Evolutionary conservation across 129 eudicot genomes (phyloP).

Genomic region (Rutidosis leptorrhynchoides): DNA sequence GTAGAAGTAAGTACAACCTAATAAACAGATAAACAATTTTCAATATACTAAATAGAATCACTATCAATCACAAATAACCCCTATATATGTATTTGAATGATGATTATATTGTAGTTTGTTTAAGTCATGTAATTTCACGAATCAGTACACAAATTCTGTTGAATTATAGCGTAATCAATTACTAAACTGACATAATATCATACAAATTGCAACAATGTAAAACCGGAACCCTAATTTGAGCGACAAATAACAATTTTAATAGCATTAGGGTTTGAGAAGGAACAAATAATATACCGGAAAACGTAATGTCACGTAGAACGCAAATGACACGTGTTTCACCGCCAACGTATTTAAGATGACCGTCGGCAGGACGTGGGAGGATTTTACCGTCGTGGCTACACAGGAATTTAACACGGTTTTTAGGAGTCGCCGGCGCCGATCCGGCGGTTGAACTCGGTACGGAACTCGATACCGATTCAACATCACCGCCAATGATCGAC

Average conservation of each 20-base stretch:
- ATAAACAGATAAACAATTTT: too few species aligned
- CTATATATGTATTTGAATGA: too few species aligned
- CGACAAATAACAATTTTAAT: neutral
- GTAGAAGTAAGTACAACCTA: too few species aligned
- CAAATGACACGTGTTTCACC: slow-evolving; percentile 83
- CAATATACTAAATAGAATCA: too few species aligned
- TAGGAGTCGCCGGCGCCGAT: slow-evolving; percentile 45
- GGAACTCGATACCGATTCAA: slow-evolving; percentile 23
- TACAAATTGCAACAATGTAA: neutral
- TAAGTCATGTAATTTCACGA: too few species aligned
- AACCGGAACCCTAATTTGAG: slow-evolving; percentile 14
- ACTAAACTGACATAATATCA: neutral
- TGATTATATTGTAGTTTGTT: too few species aligned
- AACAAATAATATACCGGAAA: slow-evolving; percentile 37
- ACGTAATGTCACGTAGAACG: slow-evolving; percentile 45
- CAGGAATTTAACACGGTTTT: slow-evolving; percentile 49
- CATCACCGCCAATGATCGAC: slow-evolving; percentile 13
- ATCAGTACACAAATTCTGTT: slow-evolving; percentile 3
- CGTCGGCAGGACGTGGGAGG: slow-evolving; percentile 67
- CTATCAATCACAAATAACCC: too few species aligned
- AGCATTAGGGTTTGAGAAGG: slow-evolving; percentile 1
- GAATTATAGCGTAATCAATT: neutral
- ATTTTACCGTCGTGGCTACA: slow-evolving; percentile 87
- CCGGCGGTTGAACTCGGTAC: slow-evolving; percentile 34
- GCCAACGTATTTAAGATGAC: slow-evolving; percentile 76